Base-by-base conservation (phyloP, 306 rosid genomes). In the Sophora flavescens region DNA sequence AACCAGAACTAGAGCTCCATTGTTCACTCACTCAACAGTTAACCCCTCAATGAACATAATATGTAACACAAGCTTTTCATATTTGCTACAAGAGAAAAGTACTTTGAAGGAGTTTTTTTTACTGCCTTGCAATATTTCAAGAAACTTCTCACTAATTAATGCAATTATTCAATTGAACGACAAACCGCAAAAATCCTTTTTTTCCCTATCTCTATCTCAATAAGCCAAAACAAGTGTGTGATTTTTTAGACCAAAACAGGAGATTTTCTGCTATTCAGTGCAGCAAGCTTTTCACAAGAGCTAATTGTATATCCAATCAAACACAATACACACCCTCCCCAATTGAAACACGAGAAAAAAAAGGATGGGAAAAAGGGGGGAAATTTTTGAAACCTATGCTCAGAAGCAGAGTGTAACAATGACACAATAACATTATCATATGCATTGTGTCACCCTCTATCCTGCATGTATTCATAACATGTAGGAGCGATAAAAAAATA, bases 71-170 rank as follows among this genome's bases (percentile, higher is more conserved):
- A 42, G 8, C 38, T 41, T 69, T 36, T 47, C 64, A 59, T 11
- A 54, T 56, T 66, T 52, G 52, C 66, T 47, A 33, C 4, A 17
- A 61, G 35, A 33, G 44, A 42, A 41, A 54, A 9, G n/a, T 15
- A 67, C 13, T 42, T 2, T 66, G 26, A 4, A 11, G 45, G 45
- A 52, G 30, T 22, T 11, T 71, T 59, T 79, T 33, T 52, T 38
- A 51, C 77, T 36, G 45, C 45, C n/a, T 45, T 64, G 74, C 58
- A 30, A 56, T 26, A 68, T 54, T 22, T 72, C 35, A 72, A 56
- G 35, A 42, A 71, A 15, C 39, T 32, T 39, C 44, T 39, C 44
- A 39, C 44, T 1, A 39, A 39, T 39, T 39, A 39, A 1, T 39
- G 10, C 44, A 39, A 6, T 39, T 39, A 39, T 39, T 39, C 44